Base-by-base conservation (phyloP, 495 filamentous ascomycete genomes). In the Penicillium lividum region DNA sequence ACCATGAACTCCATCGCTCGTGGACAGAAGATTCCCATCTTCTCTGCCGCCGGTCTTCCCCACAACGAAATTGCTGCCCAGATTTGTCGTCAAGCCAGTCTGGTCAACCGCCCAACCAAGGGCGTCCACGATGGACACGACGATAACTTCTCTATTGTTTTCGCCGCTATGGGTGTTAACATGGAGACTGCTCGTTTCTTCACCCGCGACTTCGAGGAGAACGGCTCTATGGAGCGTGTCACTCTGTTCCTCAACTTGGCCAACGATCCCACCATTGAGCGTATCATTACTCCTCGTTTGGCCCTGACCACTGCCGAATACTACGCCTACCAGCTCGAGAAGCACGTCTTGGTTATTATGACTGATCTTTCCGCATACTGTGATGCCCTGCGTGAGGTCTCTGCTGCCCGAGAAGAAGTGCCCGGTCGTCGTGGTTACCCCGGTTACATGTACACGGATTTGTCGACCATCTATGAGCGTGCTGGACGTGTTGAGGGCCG, bases 371-470 rank as follows among this genome's bases (percentile, higher is more conserved):
- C 95, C 10, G 90, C 95, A 16, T 99, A 98, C 82, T 99, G 95
- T 73, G 95, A 99, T 74, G 95, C 95, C 61, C 86, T 99, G 60
- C 95, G 95, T 77, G 95, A 97, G 75, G 93, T 97, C 43, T 99
- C 95, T 15, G 92, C 95, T 46, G 95, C 95, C 42, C 85, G 95
- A 76, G 95, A 99, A 84, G 95, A 99, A 89, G 95, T 99, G 44
- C 95, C 95, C 57, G 95, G 95, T 82, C 93, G 95, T 75, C 92
- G 95, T 84, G 95, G 95, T 81, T 99, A 96, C 80, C 95, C 95
- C 51, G 95, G 95, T 91, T 99, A 99, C 83, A 99, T 99, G 95
- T 99, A 99, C 82, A 99, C 95, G 55, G 95, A 99, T 87, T 89
- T 99, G 84, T 96, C 95, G 49, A 99, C 95, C 65, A 94, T 99